Evolutionary conservation across 2,329 filamentous ascomycete species (phyloP), one percentile per base, ranked within the genome.

Genomic region (Ophiostoma pallidulum): DNA sequence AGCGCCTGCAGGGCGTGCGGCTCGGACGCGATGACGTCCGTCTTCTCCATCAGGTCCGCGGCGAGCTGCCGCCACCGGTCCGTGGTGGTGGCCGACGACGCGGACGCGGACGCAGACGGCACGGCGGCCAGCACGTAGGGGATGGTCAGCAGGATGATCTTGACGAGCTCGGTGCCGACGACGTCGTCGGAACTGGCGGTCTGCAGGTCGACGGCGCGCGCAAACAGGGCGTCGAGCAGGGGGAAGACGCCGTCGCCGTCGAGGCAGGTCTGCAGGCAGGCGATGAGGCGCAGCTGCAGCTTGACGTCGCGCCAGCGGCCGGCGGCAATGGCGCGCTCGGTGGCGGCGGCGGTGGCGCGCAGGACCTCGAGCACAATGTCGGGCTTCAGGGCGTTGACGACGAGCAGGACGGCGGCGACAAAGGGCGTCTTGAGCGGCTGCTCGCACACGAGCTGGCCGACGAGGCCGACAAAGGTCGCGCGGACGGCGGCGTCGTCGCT

Each of bases 401-500:
- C 77, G 49, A 95, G 74, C 37, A 94, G 76, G 13, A 91, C 82
- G 18, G 86, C 87, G 9, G 90, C 89, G 32, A 94, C 76, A 62
- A 96, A 97, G 0, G 92, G 91, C n/a, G 89, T 94, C 72, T 97
- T 97, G 65, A 98, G 83, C 1, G 92, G 92, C 67, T 98, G 92
- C 68, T 98, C 92, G 31, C 87, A 64, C 37, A 85, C 75, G 55
- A 97, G 73, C 65, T 91, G 86, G 50, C 90, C 68, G 8, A 81
- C 72, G 26, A 94, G 74, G 49, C 83, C 78, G 55, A 86, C 71
- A 63, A 94, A 94, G 43, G 74, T 79, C 28, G 73, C 75, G 54
- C 81, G 81, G 47, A 94, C 69, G 56, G 89, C 84, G 56, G 83
- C 80, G 61, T 84, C 84, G 64, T 94, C 89, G n/a, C n/a, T n/a